Evolutionary conservation across 768 basidiomycete species (phyloP), one percentile per base, ranked within the genome.

Genomic region (Russula sp.): DNA sequence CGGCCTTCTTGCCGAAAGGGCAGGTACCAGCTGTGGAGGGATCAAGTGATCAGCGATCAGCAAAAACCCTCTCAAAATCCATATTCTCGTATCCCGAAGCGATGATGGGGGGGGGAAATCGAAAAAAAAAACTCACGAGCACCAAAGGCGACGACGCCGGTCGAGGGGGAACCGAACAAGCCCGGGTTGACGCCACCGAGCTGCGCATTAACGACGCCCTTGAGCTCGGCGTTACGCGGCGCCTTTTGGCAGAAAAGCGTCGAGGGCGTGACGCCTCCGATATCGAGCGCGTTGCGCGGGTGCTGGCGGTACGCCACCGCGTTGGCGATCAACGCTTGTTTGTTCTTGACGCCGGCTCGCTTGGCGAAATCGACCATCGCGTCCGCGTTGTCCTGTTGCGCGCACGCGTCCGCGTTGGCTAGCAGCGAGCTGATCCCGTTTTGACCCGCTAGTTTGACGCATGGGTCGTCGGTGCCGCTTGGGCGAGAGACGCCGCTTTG

Each of bases 141-240:
- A 42, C 73, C 74, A 59, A 83, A 82, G 2, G 83, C 77, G 16
- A 71, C 67, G 18, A 81, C 77, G 56, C 79, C 79, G 2, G 70
- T 61, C 1, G 74, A 76, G 29, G 80, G 79, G 63, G 79, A 77
- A 62, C 82, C 82, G 70, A 82, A 83, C 29, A 83, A 51, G 22
- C 79, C 72, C 18, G 80, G 80, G 66, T 82, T 75, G 53, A 83
- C 82, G 46, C 76, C 77, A n/a, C 76, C 75, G 56, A 83, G 80
- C 67, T 83, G 81, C 16, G 76, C 78, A 65, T 83, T 80, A n/a
- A 78, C 78, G 13, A 83, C 69, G 1, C 80, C 81, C 49, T 75
- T 74, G 29, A 84, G 74, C 63, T 81, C 74, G 4, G 75, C 9
- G 60, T 83, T 83, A 66, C 74, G 75, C n/a, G 83, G 81, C 0